Conservation (phyloP, 805 yeast species). For the Monosporozyma servazzii region DNA sequence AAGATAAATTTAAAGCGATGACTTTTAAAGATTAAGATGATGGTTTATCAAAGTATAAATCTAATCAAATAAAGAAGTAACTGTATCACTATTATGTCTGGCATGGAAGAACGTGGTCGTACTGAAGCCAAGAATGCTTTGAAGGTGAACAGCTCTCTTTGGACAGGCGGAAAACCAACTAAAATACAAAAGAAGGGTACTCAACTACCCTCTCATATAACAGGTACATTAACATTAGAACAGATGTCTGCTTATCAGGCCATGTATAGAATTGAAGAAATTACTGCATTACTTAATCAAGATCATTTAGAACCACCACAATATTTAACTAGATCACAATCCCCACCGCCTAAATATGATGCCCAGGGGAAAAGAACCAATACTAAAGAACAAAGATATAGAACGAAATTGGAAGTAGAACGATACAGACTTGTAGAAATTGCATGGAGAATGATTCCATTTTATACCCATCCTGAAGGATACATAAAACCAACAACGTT, state of each 20-base stretch:
- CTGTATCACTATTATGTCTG: not conserved
- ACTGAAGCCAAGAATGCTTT: not conserved
- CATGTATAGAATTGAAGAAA: slow-evolving; percentile 69
- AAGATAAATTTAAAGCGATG: not conserved
- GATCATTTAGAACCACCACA: slow-evolving; percentile 34
- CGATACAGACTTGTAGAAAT: slow-evolving; percentile 68
- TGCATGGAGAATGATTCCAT: slow-evolving; percentile 64
- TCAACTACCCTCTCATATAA: slow-evolving; percentile 34
- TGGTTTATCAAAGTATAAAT: not conserved
- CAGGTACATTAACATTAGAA: slow-evolving; percentile 54
- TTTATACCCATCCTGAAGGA: slow-evolving; percentile 70
- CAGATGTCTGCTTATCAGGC: slow-evolving; percentile 70
- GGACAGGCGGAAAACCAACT: slow-evolving; percentile 4
- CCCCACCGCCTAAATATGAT: slow-evolving; percentile 93
- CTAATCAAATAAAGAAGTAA: not conserved
- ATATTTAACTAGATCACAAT: slow-evolving; percentile 52
- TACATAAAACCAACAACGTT: slow-evolving; percentile 64
- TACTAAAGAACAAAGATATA: slow-evolving; percentile 64
- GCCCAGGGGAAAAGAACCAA: slow-evolving; percentile 72
- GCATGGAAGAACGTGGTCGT: not conserved
- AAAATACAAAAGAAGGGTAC: slow-evolving; percentile 1
- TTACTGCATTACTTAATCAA: slow-evolving; percentile 43
- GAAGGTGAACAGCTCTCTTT: not conserved
- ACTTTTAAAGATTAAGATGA: not conserved
- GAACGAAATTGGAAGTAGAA: slow-evolving; percentile 61